A percentile compares a stretch with the other conserved stretches of the same genome.
Evolutionary conservation across 2,329 filamentous ascomycete genomes (phyloP).

Genomic region (Colletotrichum lupini): DNA sequence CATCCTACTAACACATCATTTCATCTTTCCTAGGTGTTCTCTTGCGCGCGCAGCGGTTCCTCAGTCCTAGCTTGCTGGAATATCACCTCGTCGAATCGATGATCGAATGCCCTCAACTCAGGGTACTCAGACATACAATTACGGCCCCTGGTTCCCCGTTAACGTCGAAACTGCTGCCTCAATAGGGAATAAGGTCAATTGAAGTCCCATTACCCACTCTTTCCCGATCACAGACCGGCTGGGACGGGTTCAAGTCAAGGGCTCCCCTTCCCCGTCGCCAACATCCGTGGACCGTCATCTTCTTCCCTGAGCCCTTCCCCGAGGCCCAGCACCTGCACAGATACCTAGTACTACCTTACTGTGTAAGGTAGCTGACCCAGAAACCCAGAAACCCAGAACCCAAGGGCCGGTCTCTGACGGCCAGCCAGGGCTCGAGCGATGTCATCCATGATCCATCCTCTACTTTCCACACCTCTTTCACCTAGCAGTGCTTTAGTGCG

Average conservation of each 20-base stretch:
- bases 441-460: conserved; percentile 21
- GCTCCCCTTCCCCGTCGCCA: not conserved
- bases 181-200: conserved; percentile 22
- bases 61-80: not conserved
- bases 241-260: conserved; percentile 1
- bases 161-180: conserved; percentile 21
- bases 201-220: conserved; percentile 12
- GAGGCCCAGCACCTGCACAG: not conserved
- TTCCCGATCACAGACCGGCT: conserved; percentile 14
- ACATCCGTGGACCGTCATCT: not conserved
- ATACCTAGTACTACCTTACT: too few relatives aligned
- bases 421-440: conserved; percentile 27
- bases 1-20: not conserved
- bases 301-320: not conserved
- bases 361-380: not conserved
- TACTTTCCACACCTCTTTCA: conserved; percentile 11
- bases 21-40: not conserved
- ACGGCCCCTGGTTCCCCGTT: not conserved
- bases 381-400: not conserved
- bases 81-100: not conserved
- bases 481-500: conserved; percentile 1
- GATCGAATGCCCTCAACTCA: not conserved
- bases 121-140: not conserved
- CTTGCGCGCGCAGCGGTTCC: not conserved
- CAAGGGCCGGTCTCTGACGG: conserved; percentile 18